Evolutionary conservation across 805 yeast genomes (phyloP).

Genomic region (Candida manassasensis): DNA sequence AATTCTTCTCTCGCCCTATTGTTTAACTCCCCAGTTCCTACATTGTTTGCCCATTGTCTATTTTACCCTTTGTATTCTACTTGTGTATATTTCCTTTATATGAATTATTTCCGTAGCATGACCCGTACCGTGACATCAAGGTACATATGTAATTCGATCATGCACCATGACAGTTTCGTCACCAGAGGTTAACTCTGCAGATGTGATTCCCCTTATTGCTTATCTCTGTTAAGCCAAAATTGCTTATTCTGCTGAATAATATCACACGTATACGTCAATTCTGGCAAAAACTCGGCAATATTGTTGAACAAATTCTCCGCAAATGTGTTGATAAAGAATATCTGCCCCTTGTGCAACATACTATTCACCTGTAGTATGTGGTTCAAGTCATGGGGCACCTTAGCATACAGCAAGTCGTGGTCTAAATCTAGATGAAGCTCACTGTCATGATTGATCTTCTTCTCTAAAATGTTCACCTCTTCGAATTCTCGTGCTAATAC

Average conservation of each 20-base stretch:
- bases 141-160: too few species aligned
- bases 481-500: slow-evolving; percentile 73
- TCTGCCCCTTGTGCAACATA: slow-evolving; percentile 62
- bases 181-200: too few species aligned
- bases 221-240: slow-evolving; percentile 44
- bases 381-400: slow-evolving; percentile 36
- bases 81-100: too few species aligned
- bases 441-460: slow-evolving; percentile 12
- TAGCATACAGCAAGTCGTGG: slow-evolving; percentile 19
- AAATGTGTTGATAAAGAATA: slow-evolving; percentile 77
- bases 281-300: slow-evolving; percentile 58
- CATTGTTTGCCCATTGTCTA: too few species aligned
- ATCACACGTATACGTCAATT: slow-evolving; percentile 50
- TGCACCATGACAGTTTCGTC: too few species aligned
- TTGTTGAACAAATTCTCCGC: slow-evolving; percentile 72
- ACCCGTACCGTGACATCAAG: too few species aligned
- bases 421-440: slow-evolving; percentile 4
- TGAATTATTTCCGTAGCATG: too few species aligned
- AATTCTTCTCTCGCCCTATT: too few species aligned
- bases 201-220: too few species aligned
- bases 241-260: slow-evolving; percentile 49
- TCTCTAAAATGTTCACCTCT: slow-evolving; percentile 56
- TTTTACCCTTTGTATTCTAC: too few species aligned
- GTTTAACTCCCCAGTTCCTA: too few species aligned
- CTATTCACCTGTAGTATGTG: slow-evolving; percentile 46